Base-by-base conservation (phyloP, 208 protist genomes). In the Kentomonas sorsogonicus region DNA sequence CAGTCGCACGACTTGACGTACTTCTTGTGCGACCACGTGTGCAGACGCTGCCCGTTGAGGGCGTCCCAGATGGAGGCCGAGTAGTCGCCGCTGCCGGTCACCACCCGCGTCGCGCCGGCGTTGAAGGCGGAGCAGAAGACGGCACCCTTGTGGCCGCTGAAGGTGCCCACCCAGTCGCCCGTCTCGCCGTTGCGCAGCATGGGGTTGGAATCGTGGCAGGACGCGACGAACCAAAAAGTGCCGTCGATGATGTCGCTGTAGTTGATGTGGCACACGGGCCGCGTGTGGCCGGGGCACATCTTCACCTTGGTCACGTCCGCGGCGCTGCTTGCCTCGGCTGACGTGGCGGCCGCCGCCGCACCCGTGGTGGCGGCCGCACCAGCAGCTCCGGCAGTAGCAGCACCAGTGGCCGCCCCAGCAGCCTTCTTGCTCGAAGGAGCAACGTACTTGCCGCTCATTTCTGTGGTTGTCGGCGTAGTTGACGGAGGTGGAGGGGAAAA, bases 91-190 rank as follows among this genome's bases (percentile, higher is more conserved):
- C 89, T 95, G 30, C 80, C 93, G 9, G 96, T 97, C n/a, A 91
- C 79, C 23, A 95, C 72, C 7, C 74, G 69, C 41, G 89, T 97
- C 1, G 89, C 93, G 23, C 63, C 74, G 43, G 57, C 18, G 69
- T 97, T 94, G 54, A 98, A 91, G 9, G 76, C 74, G 22, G 88
- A 93, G 63, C 86, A 94, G 67, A 93, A 97, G 16, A 98, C 91
- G 1, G 95, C 95, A 44, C 95, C 95, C 57, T 97, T 97, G 74
- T 98, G 95, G 3, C 92, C 95, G 54, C 96, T 89, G 56, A 97
- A 97, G 7, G 92, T 97, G 23, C 95, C 95, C 22, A 98, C 93
- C 94, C 95, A 98, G 63, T 97, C 95, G 30, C 95, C 93, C 7
- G 91, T 97, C 63, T 97, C 81, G 9, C 95, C 93, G 53, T 96